Base-by-base conservation (phyloP, 495 filamentous ascomycete genomes). In the Penicillium verhagenii region DNA sequence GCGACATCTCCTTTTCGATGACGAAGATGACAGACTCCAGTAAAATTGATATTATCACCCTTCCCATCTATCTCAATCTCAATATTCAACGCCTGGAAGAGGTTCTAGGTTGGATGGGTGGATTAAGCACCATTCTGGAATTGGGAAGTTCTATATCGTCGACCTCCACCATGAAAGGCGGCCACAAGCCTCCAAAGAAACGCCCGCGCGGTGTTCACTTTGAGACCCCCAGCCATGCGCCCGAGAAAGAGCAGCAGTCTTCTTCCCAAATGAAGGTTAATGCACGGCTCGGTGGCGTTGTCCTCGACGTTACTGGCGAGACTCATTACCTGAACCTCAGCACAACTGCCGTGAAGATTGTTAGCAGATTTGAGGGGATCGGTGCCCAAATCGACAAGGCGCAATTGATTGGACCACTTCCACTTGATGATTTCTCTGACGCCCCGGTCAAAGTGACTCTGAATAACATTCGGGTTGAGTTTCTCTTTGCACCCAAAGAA, bases 51-150 rank as follows among this genome's bases (percentile, higher is more conserved):
- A 60, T 96, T n/a, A 80, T 78, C n/a, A 96, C 92, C 2, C 77
- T 94, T 13, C 91, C 93, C 2, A 68, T 97, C 1, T 83, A 87
- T 50, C 53, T 97, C 6, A 81, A 82, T 52, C 65, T 97, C 24
- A 89, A 97, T 69, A 75, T 96, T 10, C 86, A 86, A 56, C 83
- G 81, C 35, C 63, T 97, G 11, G 95, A 99, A 58, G 93, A 96
- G 47, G 88, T 87, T 4, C 82, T 97, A 47, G 82, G 84, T 26
- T 92, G 89, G 79, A 89, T 97, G 64, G 95, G 94, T 14, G 95
- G 95, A 0, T 74, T 99, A 18, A 97, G 93, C 64, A 91, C 91
- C 55, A 88, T 99, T 40, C 72, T 99, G 26, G 93, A 92, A 57
- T 81, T 96, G 57, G 86, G 91, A 47, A 90, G 82, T 58, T 97